Conservation (phyloP, 352 stramenopile species). For the Phytophthora macrochlamydospora region DNA sequence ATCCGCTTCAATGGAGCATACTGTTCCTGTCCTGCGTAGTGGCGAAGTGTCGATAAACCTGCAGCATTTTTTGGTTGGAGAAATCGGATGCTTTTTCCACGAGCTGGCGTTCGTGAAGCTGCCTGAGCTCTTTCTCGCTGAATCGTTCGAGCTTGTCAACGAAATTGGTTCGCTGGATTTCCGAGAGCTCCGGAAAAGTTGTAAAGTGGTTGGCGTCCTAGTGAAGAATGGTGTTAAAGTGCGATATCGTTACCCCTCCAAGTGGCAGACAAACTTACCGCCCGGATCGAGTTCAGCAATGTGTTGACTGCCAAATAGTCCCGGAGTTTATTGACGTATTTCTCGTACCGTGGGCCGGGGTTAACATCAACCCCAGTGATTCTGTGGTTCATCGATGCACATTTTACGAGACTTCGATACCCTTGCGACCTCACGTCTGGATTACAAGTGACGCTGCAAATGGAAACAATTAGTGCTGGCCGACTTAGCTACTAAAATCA, state of each 20-base stretch:
- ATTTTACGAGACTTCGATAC: conserved; percentile 50
- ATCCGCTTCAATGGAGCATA: conserved; percentile 58
- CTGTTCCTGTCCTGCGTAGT: conserved; percentile 60
- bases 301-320: conserved; percentile 55
- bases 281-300: conserved; percentile 29
- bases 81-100: conserved; percentile 36
- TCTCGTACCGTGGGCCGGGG: conserved; percentile 34
- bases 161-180: conserved; percentile 63
- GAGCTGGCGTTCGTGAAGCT: conserved; percentile 44
- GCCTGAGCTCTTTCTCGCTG: conserved; percentile 56
- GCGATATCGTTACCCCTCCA: too few relatives aligned
- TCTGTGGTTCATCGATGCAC: conserved; percentile 47
- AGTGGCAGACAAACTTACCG: conserved; percentile 17
- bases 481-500: neutral
- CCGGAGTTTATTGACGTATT: conserved; percentile 26
- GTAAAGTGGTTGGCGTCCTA: conserved; percentile 28
- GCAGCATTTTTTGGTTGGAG: conserved; percentile 27
- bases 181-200: conserved; percentile 47
- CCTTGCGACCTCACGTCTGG: conserved; percentile 44
- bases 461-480: neutral
- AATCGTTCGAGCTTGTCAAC: conserved; percentile 67
- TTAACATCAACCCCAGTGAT: conserved; percentile 40
- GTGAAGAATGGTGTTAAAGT: too few relatives aligned
- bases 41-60: conserved; percentile 49
- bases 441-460: conserved; percentile 47